These are phyloP conservation scores for Ajuga chamaepitys DNA, from an alignment of 257 asterid species.

Conservation along the genomic window DNA sequence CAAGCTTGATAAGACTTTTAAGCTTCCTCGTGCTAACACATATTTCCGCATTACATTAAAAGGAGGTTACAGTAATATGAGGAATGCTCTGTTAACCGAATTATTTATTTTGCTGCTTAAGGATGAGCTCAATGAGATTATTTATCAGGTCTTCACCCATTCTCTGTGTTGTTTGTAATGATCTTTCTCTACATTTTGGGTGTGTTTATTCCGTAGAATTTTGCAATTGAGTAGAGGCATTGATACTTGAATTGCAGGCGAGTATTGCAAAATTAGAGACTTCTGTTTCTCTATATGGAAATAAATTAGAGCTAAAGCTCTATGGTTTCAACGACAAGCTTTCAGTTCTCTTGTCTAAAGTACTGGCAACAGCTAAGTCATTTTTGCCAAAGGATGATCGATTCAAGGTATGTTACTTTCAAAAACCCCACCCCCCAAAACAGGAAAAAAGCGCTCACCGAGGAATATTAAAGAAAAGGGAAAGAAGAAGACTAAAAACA, in stretches of 20 bases:
- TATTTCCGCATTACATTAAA: slow-evolving; percentile 84
- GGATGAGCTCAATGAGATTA: slow-evolving; percentile 93
- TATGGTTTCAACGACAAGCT: slow-evolving; percentile 97
- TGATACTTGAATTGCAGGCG: slow-evolving; percentile 52
- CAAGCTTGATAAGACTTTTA: slow-evolving; percentile 82
- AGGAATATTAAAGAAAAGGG: not conserved
- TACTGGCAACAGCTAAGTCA: slow-evolving; percentile 61
- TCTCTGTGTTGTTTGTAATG: slow-evolving; percentile 8
- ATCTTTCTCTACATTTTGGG: slow-evolving; percentile 9
- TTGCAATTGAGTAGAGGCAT: not conserved
- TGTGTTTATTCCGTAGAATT: not conserved
- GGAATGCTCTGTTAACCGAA: slow-evolving; percentile 72
- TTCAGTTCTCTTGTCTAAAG: slow-evolving; percentile 70
- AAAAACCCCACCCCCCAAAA: not conserved
- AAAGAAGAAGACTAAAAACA: slow-evolving; percentile 4
- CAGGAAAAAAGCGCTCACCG: too few species aligned
- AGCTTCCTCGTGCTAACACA: slow-evolving; percentile 93
- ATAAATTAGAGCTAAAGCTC: slow-evolving; percentile 86
- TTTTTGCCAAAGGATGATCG: slow-evolving; percentile 84
- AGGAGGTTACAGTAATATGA: slow-evolving; percentile 67
- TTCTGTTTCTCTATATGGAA: slow-evolving; percentile 80
- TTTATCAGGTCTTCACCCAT: slow-evolving; percentile 70
- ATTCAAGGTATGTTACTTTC: slow-evolving; percentile 52
- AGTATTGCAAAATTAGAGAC: slow-evolving; percentile 91
- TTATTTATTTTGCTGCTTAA: slow-evolving; percentile 74